Evolutionary conservation across 2,329 filamentous ascomycete genomes (phyloP), one percentile per base, ranked within the genome.

Genomic region (Penicillium digitatum): DNA sequence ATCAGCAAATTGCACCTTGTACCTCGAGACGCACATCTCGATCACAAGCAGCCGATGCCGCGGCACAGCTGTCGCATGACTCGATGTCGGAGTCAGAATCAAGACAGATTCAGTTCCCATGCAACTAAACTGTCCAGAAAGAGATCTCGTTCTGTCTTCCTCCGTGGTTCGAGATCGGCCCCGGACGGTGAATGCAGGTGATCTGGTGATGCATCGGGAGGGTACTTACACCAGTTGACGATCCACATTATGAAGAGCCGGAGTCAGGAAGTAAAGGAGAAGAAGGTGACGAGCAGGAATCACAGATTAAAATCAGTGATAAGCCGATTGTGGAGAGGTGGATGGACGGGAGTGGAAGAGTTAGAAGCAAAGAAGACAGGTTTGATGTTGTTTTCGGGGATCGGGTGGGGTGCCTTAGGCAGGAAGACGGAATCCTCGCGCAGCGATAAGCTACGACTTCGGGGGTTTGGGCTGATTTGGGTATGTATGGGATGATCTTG

Each of bases 191-290:
- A 24, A 24, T 31, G 44, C 38, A 26, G 34, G 44, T 46, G 42
- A 38, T 49, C 50, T 39, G 49, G 39, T 42, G 43, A 51, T 54
- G 54, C 51, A 35, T 50, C 31, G 52, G 52, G 43, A 44, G 44
- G 32, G 48, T 50, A 77, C 79, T 66, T 90, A 95, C 90, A 95
- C 90, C 91, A 96, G 84, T 93, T 91, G 74, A 95, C 78, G 75
- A 96, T 88, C 90, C 90, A 95, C 91, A 96, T 95, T 62, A 71
- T 62, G 65, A 51, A 56, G 52, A 46, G 51, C 37, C 55, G 45
- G 35, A 50, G 38, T 49, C 38, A 52, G 43, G 38, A 43, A 43
- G 16, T 20, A 24, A 27, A 49, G 50, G 16, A 39, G 40, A 55
- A 48, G 32, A 45, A 37, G n/a, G 22, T 48, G 39, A 34, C 18